Evolutionary conservation across 2,329 filamentous ascomycete species (phyloP), one percentile per base, ranked within the genome.

Genomic region (Coccinonectria pachysandricola): DNA sequence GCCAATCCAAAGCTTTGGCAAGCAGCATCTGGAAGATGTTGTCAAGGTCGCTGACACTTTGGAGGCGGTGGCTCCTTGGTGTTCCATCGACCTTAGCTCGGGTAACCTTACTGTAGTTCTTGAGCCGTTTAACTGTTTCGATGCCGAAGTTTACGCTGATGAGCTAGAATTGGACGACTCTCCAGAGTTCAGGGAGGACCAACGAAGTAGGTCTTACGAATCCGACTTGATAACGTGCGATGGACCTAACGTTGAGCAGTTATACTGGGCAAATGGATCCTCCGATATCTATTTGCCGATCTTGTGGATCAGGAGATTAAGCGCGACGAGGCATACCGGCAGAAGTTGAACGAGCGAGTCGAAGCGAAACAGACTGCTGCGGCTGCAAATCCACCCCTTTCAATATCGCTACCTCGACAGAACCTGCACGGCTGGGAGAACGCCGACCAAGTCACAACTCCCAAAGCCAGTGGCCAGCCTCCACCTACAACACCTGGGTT

Each of bases 81-180:
- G 91, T 50, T 84, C 84, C 2, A 81, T 96, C 27, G 86, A 98
- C 48, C 87, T 88, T 12, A 79, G 88, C 42, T 96, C 88, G 4
- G 91, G 91, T 18, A 85, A 83, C 36, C 63, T 98, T 29, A 88
- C 86, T 3, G 88, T 95, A 3, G 79, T 92, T 11, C 57, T 98
- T 11, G 91, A 98, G 49, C 84, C 87, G 20, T 92, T 91, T 46
- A 92, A 92, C 42, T 95, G 87, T 52, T 98, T 98, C 43, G 91
- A 98, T 55, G 91, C 87, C 10, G 91, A 98, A 49, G 81, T 94
- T 54, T 98, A 98, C 51, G 88, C 86, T 1, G 91, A 98, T 50
- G 87, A 96, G 55, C 61, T 92, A 18, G 65, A 76, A 20, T 43
- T 88, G 28, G 70, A 80, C 8, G 78, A 85, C 36, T 63, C 72